These are phyloP conservation scores for Mycena sanguinolenta DNA, from an alignment of 768 basidiomycete species.

Conservation along the genomic window DNA sequence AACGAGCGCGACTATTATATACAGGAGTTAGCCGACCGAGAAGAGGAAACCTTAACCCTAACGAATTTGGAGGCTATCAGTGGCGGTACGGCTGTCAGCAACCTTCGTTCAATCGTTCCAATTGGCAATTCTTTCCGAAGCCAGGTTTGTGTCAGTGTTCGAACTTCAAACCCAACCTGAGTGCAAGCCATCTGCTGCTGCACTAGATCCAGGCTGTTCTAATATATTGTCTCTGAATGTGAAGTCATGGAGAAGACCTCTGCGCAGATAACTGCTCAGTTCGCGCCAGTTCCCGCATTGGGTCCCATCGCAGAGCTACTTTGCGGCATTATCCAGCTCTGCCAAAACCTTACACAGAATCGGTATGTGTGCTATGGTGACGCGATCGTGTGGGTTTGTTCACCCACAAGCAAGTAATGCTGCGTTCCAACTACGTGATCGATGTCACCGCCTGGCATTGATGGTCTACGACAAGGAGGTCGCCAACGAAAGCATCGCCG, in stretches of 20 bases:
- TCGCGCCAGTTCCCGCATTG: slow-evolving; percentile 64
- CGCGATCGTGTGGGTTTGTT: background rate
- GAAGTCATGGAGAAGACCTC: slow-evolving; percentile 54
- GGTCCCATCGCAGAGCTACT: slow-evolving; percentile 56
- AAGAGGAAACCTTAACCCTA: no score
- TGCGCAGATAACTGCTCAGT: slow-evolving; percentile 61
- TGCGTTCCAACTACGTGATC: slow-evolving; percentile 59
- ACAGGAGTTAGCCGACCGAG: no score
- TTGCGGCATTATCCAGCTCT: slow-evolving; percentile 58
- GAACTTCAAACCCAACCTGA: no score
- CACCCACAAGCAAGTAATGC: slow-evolving; percentile 48
- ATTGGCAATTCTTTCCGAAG: no score
- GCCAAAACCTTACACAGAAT: slow-evolving; percentile 63
- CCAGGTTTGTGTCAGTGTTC: no score
- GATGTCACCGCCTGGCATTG: slow-evolving; percentile 59
- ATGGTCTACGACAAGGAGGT: slow-evolving; percentile 52
- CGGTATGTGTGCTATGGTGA: slow-evolving; percentile 50
- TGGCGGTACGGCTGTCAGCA: no score
- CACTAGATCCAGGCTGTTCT: no score
- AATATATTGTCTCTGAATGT: no score
- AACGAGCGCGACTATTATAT: no score
- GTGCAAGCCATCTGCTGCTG: no score
- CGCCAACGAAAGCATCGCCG: slow-evolving; percentile 46
- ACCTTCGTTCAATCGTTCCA: no score
- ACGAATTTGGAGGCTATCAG: no score